Evolutionary conservation across 768 basidiomycete genomes (phyloP).

Genomic region (Amanita thiersii): DNA sequence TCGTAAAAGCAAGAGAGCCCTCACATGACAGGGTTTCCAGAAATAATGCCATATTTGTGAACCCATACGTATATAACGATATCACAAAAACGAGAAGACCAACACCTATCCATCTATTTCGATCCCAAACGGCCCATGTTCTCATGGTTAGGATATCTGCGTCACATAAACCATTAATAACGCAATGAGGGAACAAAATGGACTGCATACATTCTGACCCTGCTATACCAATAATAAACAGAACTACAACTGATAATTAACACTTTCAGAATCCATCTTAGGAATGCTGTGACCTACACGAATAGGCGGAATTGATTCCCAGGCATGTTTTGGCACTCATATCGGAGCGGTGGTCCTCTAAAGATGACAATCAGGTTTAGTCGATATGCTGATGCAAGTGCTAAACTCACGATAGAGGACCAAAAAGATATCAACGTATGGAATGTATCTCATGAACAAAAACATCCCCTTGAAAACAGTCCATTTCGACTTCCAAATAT

Average conservation of each 20-base stretch:
- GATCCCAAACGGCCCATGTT: slow-evolving; percentile 1
- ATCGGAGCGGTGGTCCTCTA: not conserved
- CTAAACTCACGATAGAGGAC: slow-evolving; percentile 12
- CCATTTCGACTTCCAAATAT: slow-evolving; percentile 17
- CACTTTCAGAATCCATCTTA: not conserved
- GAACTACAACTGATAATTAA: not conserved
- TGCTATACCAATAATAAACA: not conserved
- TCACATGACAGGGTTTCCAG: slow-evolving; percentile 1
- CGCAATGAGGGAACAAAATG: not conserved
- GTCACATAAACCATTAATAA: not conserved
- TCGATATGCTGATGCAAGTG: not conserved
- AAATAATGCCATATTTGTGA: not conserved
- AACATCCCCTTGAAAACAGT: slow-evolving; percentile 17
- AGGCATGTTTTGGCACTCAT: not conserved
- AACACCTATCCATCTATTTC: not conserved
- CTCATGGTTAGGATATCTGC: slow-evolving; percentile 5
- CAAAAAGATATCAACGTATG: slow-evolving; percentile 15
- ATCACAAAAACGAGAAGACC: not conserved
- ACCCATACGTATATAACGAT: not conserved
- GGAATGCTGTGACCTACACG: not conserved
- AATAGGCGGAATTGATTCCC: not conserved
- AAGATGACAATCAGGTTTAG: not conserved
- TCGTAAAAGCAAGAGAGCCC: not conserved
- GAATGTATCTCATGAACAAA: slow-evolving; percentile 18
- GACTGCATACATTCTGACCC: slow-evolving; percentile 1